phyloP scores from a whole-genome alignment of 495 filamentous ascomycete species.

The Xylaria bambusicola region DNA sequence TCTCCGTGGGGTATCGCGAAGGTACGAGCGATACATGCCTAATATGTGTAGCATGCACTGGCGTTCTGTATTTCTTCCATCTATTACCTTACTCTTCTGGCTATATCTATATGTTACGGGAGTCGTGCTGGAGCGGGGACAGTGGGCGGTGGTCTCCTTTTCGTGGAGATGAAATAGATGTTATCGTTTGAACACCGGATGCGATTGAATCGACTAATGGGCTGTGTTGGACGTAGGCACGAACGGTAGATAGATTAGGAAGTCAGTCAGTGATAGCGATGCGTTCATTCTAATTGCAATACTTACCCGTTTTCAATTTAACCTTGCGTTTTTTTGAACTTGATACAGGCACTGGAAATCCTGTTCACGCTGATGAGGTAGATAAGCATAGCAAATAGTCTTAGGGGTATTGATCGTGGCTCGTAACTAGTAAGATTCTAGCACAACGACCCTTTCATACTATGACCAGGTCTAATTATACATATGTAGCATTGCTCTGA shows the following conservation, averaged over 20 bases:
- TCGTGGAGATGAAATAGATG: neutral
- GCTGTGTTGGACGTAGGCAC: neutral
- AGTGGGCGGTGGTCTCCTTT: neutral
- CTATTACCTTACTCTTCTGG: neutral
- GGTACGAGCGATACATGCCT: slow-evolving; percentile 11
- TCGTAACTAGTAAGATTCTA: no score
- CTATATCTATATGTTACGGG: neutral
- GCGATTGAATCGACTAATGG: neutral
- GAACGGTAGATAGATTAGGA: neutral
- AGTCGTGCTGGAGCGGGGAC: neutral
- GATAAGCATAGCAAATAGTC: no score
- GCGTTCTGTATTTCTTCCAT: slow-evolving; percentile 4
- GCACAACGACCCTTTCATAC: no score
- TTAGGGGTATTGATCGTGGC: no score
- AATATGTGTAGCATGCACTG: slow-evolving; percentile 19
- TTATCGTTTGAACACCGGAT: neutral
- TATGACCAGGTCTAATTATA: no score
- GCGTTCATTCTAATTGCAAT: neutral
- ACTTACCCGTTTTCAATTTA: neutral
- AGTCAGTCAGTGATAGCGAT: slow-evolving; percentile 2
- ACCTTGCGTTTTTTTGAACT: neutral
- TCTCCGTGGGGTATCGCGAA: neutral
- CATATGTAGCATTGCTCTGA: neutral
- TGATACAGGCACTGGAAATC: no score
- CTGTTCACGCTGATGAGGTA: no score